Evolutionary conservation across 331 rosid genomes (phyloP).

Genomic region (Phaseolus coccineus): DNA sequence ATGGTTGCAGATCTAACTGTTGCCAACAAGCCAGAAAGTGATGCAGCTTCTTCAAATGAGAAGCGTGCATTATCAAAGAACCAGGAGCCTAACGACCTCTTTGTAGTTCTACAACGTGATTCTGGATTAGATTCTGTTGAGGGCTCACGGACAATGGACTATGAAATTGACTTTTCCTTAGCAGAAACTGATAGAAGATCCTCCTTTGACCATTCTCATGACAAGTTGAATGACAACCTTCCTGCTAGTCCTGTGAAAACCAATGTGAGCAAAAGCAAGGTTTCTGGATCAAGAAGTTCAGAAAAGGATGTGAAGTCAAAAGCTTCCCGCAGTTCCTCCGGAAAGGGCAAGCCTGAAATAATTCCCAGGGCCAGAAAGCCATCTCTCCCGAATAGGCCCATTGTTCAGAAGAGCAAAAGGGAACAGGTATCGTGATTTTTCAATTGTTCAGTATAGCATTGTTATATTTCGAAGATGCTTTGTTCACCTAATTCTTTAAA

Average conservation of each 20-base stretch:
- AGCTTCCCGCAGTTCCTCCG: constrained; percentile 33
- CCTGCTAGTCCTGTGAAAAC: constrained; percentile 47
- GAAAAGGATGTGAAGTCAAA: constrained; percentile 49
- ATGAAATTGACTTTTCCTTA: constrained; percentile 58
- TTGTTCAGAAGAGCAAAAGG: constrained; percentile 64
- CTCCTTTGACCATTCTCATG: constrained; percentile 51
- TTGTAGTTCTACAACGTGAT: constrained; percentile 62
- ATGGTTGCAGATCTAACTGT: constrained; percentile 57
- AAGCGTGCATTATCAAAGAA: constrained; percentile 43
- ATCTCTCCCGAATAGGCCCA: constrained; percentile 50
- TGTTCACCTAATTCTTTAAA: not conserved
- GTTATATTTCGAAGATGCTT: constrained; percentile 15
- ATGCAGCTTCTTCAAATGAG: constrained; percentile 35
- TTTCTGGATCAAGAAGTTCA: constrained; percentile 46
- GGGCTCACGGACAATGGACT: constrained; percentile 57
- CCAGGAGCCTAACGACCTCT: constrained; percentile 62
- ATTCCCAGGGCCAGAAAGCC: constrained; percentile 51
- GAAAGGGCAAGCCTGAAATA: constrained; percentile 52
- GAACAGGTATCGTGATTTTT: constrained; percentile 57
- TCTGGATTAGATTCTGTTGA: constrained; percentile 47
- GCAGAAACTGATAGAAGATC: constrained; percentile 52
- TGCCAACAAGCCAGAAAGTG: constrained; percentile 46
- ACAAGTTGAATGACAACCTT: constrained; percentile 43
- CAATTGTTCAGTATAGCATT: constrained; percentile 3
- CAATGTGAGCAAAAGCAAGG: constrained; percentile 48